Base-by-base conservation (phyloP, 345 rosid genomes). In the Geranium rotundifolium region DNA sequence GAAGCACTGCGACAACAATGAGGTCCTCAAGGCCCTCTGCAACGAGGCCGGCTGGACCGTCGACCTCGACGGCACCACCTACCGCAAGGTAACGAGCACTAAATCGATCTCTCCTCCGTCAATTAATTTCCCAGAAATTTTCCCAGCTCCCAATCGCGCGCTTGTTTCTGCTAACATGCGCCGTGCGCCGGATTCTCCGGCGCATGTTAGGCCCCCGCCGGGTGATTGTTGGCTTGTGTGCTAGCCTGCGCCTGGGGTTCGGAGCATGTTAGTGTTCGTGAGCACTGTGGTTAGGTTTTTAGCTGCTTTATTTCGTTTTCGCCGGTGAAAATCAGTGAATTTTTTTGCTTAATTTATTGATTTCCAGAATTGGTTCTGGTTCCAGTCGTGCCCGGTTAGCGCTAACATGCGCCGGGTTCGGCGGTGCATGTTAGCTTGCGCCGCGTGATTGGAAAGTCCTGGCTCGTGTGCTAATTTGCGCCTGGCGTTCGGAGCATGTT, bases 1-100 rank as follows among this genome's bases (percentile, higher is more conserved):
- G 0, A 90, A 90, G 80, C 97, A 90, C 79, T 90, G 92, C 54
- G 97, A 90, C 71, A 90, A 87, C 74, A 90, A 90, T 60, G 95
- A 90, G 54, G 95, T 90, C 49, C 90, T 90, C 72, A 90, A 85
- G 69, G 95, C 97, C 10, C 81, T 90, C 54, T 90, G 97, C 64
- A 73, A 77, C 49, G 97, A 90, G 56, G 97, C 95, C 56, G 97
- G 97, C 34, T 90, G 97, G 97, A 73, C 69, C 63, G 97, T 87
- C 15, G 97, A 90, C 56, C 77, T 75, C 3, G 97, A 90, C 49
- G 97, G 97, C 30, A 90, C 92, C 41, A 90, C 95, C 46, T 90
- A 87, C 67, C 87, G 97, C 29, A 87, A 87, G 95, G 97, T 90
- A 73, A 50, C 10, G 3, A 17, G 5, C 54, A 60, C 7, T 23